These are phyloP conservation scores for Trichoderma koningii DNA, from an alignment of 2,329 filamentous ascomycete species.

Conservation along the genomic window DNA sequence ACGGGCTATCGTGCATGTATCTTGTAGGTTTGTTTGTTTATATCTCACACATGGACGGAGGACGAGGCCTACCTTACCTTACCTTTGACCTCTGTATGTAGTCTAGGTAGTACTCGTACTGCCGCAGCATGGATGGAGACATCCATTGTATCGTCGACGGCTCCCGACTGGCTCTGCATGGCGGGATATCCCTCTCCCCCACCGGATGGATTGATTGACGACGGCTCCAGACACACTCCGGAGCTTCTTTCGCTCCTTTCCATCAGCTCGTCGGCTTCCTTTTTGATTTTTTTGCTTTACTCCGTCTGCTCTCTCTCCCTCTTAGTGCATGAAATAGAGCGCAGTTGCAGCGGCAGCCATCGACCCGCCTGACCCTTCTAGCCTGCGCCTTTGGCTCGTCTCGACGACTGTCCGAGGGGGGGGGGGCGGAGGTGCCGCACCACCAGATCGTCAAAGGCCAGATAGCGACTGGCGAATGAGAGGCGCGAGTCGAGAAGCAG, in stretches of 20 bases:
- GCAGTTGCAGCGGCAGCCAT: conserved; percentile 27
- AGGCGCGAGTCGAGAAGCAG: not conserved
- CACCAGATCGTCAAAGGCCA: not conserved
- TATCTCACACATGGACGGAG: too few species aligned
- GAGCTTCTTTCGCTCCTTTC: too few species aligned
- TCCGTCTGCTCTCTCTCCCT: too few species aligned
- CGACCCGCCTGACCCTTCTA: conserved; percentile 24
- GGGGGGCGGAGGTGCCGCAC: conserved; percentile 22
- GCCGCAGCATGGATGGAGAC: not conserved
- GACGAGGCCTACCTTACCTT: not conserved
- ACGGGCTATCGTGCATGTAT: not conserved
- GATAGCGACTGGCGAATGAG: conserved; percentile 15
- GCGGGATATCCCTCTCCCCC: conserved; percentile 5
- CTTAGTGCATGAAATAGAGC: not conserved
- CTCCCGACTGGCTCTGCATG: conserved; percentile 11
- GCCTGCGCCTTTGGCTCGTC: conserved; percentile 14
- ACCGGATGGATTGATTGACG: not conserved
- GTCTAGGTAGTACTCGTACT: not conserved
- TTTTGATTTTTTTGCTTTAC: too few species aligned
- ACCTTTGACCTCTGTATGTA: not conserved
- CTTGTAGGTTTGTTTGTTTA: too few species aligned
- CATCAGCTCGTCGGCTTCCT: too few species aligned
- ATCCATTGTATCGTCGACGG: not conserved
- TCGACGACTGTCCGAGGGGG: conserved; percentile 1
- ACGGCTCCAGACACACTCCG: conserved; percentile 2